A percentile compares a stretch with the other conserved stretches of the same genome.
Conservation (phyloP, 306 rosid species). For the Castanopsis chinensis region DNA sequence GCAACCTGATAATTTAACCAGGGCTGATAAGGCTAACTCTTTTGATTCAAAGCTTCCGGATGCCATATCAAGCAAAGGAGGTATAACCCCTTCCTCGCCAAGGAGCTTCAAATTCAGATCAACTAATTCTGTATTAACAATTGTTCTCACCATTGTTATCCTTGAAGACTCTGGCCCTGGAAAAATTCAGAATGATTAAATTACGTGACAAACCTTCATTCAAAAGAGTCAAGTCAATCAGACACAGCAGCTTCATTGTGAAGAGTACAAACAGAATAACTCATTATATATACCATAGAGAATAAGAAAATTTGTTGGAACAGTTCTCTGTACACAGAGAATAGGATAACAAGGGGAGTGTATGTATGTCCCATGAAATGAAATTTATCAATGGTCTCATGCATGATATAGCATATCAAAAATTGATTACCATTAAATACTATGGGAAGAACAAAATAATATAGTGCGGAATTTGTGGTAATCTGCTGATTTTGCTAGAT, state of each 20-base stretch:
- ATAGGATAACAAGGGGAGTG: background rate
- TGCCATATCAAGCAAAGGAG: slow-evolving; percentile 70
- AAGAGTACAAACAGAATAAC: background rate
- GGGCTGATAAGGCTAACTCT: slow-evolving; percentile 54
- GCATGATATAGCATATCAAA: background rate
- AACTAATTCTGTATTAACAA: slow-evolving; percentile 48
- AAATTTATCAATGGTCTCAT: background rate
- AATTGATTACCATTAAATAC: background rate
- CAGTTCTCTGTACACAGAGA: slow-evolving; percentile 1
- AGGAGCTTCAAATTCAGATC: slow-evolving; percentile 54
- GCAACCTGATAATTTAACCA: slow-evolving; percentile 54
- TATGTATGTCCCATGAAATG: background rate
- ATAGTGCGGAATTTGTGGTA: background rate
- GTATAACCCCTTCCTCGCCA: slow-evolving; percentile 72
- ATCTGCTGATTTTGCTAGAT: background rate
- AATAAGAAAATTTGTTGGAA: background rate
- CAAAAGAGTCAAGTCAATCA: background rate
- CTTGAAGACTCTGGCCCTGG: slow-evolving; percentile 71
- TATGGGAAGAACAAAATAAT: background rate
- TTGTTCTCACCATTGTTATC: slow-evolving; percentile 50
- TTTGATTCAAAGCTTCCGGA: slow-evolving; percentile 46
- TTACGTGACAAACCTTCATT: background rate
- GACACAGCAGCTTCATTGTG: slow-evolving; percentile 3
- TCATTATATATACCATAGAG: background rate
- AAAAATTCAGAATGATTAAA: slow-evolving; percentile 28